Percentiles rank a stretch among this genome's conserved stretches.
phyloP scores from a whole-genome alignment of 805 yeast species.

The Starmerella lactis-condensi region DNA sequence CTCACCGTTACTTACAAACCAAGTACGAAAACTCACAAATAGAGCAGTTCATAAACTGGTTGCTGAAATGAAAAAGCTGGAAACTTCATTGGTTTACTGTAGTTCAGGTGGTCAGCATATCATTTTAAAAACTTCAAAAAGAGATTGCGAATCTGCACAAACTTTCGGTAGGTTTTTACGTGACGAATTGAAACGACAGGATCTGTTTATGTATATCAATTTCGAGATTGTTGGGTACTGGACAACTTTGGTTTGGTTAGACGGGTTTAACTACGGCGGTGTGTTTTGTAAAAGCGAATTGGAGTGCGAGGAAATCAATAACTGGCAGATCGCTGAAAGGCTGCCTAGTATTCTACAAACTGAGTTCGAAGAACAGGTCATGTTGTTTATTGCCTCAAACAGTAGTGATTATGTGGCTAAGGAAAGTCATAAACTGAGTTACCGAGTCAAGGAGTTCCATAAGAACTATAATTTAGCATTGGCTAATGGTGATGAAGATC shows the following conservation, averaged over 20 bases:
- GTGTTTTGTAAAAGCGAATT: constrained; percentile 17
- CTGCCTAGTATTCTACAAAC: constrained; percentile 57
- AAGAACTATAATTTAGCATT: constrained; percentile 55
- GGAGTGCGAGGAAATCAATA: constrained; percentile 28
- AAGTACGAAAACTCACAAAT: constrained; percentile 68
- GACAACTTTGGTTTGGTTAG: constrained; percentile 95
- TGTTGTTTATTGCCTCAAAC: constrained; percentile 43
- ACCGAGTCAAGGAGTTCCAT: constrained; percentile 45
- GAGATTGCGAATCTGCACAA: constrained; percentile 67
- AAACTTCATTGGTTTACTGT: constrained; percentile 65
- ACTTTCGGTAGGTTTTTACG: constrained; percentile 76
- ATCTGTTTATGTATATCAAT: constrained; percentile 68
- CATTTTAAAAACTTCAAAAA: constrained; percentile 53
- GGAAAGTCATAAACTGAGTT: constrained; percentile 41
- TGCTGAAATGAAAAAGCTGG: constrained; percentile 59
- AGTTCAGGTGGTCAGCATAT: constrained; percentile 43
- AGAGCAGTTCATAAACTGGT: constrained; percentile 65
- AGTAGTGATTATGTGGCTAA: not conserved
- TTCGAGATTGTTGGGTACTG: constrained; percentile 58
- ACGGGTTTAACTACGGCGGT: constrained; percentile 73
- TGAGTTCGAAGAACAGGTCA: constrained; percentile 79
- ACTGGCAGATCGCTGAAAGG: constrained; percentile 66
- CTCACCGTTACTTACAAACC: constrained; percentile 65
- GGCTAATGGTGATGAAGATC: constrained; percentile 17
- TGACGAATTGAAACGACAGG: constrained; percentile 59